phyloP scores from a whole-genome alignment of 2,329 filamentous ascomycete species.

The Aureobasidium sp. region DNA sequence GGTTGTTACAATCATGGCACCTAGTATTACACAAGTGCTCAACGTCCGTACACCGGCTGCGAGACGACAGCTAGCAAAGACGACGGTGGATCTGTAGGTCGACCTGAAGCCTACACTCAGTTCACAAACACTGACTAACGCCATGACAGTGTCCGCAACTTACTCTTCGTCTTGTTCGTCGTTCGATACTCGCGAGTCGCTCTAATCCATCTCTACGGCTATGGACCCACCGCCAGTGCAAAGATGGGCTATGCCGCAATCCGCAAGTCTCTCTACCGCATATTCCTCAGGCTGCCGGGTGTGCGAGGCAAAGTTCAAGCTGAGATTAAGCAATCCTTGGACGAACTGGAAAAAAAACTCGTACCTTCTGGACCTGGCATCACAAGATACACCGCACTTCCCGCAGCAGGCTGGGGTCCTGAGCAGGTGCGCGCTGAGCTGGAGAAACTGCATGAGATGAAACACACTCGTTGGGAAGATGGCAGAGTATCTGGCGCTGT shows the following conservation, averaged over 20 bases:
- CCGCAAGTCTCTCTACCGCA: constrained; percentile 80
- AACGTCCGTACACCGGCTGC: constrained; percentile 13
- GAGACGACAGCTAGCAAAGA: constrained; percentile 17
- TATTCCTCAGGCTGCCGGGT: constrained; percentile 87
- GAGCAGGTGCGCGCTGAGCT: constrained; percentile 86
- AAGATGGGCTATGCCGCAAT: constrained; percentile 77
- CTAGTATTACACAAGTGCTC: background rate
- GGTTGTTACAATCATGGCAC: background rate
- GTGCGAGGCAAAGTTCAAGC: constrained; percentile 88
- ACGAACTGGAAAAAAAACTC: constrained; percentile 86
- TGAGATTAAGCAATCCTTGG: constrained; percentile 82
- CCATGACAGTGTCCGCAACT: constrained; percentile 74
- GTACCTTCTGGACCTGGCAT: constrained; percentile 76
- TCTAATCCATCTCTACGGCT: constrained; percentile 88
- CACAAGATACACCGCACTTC: constrained; percentile 78
- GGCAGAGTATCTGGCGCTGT: constrained; percentile 95
- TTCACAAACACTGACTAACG: background rate
- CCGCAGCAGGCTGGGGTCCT: constrained; percentile 83
- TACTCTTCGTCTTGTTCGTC: constrained; percentile 90
- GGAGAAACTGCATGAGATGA: constrained; percentile 80
- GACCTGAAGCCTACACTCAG: background rate
- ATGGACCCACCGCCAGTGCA: constrained; percentile 84
- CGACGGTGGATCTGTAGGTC: constrained; percentile 16
- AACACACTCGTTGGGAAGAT: constrained; percentile 98
- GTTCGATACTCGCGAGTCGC: constrained; percentile 83